Evolutionary conservation across 352 stramenopile species (phyloP), one percentile per base, ranked within the genome.

Genomic region (Phytophthora cryptogea): DNA sequence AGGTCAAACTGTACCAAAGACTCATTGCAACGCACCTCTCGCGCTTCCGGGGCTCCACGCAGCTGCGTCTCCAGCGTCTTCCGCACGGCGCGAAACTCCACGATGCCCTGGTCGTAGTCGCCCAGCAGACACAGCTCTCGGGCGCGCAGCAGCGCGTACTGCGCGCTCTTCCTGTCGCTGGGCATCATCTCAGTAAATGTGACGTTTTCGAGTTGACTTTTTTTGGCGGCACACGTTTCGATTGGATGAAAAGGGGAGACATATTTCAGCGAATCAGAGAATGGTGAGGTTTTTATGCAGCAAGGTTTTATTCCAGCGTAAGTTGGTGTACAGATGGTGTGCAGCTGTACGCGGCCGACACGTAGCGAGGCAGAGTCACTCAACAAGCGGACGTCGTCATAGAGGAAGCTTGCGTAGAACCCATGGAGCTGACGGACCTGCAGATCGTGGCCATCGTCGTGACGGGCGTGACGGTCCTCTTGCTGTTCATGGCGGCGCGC

Each of bases 371-470:
- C 40, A 58, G 44, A 46, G 43, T 69, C 60, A 70, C 43, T 72
- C 58, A 44, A 10, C 48, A 53, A 60, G 20, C 32, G 31, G 31
- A 35, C 31, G 31, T 13, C 10, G 32, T 13, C 31, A 13, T 35
- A 8, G 31, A 35, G n/a, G 10, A 37, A 10, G 9, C 9, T 7
- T 37, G 14, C 32, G 7, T 23, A 23, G 20, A 23, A 23, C 20
- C 20, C 20, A 82, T 75, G 61, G 78, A 76, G 65, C 44, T 88
- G 57, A 80, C 73, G 16, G 85, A 92, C 40, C 73, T 94, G 54
- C 79, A 94, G 77, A 73, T 90, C 46, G 80, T 91, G 46, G 80
- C 81, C 32, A 66, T 80, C 33, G 54, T 70, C 13, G 76, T 94
- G 68, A 86, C 83, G 42, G 69, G 66, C 32, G 54, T 89, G 45